Base-by-base conservation (phyloP, 345 rosid genomes). In the Syzygium aqueum region DNA sequence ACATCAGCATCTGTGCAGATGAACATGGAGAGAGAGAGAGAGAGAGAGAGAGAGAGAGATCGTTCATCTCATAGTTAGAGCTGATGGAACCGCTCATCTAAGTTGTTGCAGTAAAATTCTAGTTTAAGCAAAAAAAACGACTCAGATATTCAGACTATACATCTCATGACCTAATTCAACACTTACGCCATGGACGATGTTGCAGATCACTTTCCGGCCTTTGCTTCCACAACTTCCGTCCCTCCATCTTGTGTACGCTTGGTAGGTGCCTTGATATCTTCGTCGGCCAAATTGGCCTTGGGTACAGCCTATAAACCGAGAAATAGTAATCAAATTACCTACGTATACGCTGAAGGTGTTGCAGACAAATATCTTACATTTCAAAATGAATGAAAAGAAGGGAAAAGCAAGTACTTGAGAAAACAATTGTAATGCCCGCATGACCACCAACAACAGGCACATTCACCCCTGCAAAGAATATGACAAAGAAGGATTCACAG, bases 161-260 rank as follows among this genome's bases (percentile, higher is more conserved):
- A 84, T 84, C 56, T 51, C 53, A 51, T 82, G 85, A 46, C 78
- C 78, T 73, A 49, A 37, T 37, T 73, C 82, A 73, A 73, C 49
- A 93, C 98, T 94, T 93, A 96, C 99, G 98, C 99, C 98, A 96
- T 95, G 57, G 98, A 96, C 88, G 94, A 90, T 50, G 96, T 96
- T 65, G 99, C 98, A 86, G 98, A 96, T 85, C 98, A 98, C 91
- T 96, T 95, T 92, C 97, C 99, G 85, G 97, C 98, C 94, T 95
- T 96, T 22, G 97, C 99, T 89, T 96, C 96, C 67, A 94, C 98
- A 84, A 96, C 98, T 89, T 95, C 95, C 11, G 98, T 96, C 61
- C 97, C 99, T 90, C 98, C 98, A 88, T 95, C 98, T 91, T 96
- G 99, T 3, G 96, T 95, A 86, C 99, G 90, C 92, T 95, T 96